Evolutionary conservation across 768 basidiomycete genomes (phyloP).

Genomic region (Pleurotus citrinopileatus): DNA sequence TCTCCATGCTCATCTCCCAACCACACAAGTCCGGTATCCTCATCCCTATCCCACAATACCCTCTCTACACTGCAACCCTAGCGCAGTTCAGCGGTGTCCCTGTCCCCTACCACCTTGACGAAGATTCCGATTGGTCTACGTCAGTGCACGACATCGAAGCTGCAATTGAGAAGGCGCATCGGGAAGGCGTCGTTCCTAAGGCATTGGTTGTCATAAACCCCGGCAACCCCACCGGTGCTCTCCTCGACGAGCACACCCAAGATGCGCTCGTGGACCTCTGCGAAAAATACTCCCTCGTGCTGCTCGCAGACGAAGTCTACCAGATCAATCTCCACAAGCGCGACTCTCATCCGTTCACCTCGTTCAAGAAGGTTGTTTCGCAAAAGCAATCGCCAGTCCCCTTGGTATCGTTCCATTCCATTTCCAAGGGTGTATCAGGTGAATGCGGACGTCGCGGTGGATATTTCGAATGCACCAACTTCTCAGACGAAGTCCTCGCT

Average conservation of each 20-base stretch:
- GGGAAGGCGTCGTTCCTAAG: conserved; percentile 63
- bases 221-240: conserved; percentile 93
- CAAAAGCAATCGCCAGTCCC: conserved; percentile 68
- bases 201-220: conserved; percentile 98
- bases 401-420: conserved; percentile 95
- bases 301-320: conserved; percentile 99
- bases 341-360: conserved; percentile 72
- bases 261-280: conserved; percentile 77
- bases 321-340: conserved; percentile 85
- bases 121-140: conserved; percentile 80
- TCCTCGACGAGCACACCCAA: conserved; percentile 73
- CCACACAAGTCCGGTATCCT: conserved; percentile 68
- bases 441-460: conserved; percentile 98
- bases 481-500: conserved; percentile 72
- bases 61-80: conserved; percentile 93
- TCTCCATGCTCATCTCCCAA: conserved; percentile 73
- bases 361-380: conserved; percentile 88
- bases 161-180: conserved; percentile 62
- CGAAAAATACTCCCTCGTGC: conserved; percentile 79
- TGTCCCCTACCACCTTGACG: conserved; percentile 88
- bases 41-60: conserved; percentile 98
- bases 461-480: conserved; percentile 91
- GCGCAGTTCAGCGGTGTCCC: conserved; percentile 79
- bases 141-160: conserved; percentile 62
- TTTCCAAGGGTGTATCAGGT: conserved; percentile 93